phyloP scores from a whole-genome alignment of 2,329 filamentous ascomycete genomes.

The Polytolypa hystricis region DNA sequence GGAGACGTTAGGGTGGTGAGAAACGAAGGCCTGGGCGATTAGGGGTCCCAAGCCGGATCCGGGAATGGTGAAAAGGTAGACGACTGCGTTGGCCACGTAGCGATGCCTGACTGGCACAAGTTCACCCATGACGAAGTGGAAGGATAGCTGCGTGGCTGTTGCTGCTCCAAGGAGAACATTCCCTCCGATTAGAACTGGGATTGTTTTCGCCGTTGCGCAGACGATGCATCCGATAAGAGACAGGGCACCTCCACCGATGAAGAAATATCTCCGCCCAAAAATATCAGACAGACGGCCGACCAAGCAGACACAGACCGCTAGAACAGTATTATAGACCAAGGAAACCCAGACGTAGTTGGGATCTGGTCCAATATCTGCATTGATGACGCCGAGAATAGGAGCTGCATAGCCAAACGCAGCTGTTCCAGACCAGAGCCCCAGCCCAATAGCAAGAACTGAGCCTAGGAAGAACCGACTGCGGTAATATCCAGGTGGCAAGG shows the following conservation, averaged over 20 bases:
- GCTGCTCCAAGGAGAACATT: neutral
- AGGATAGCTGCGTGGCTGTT: neutral
- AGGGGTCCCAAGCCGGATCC: constrained; percentile 13
- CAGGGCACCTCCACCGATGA: neutral
- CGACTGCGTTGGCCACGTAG: neutral
- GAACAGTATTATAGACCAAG: neutral
- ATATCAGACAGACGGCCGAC: neutral
- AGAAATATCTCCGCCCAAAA: neutral
- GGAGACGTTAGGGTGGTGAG: neutral
- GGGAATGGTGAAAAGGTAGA: constrained; percentile 6
- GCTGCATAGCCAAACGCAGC: neutral
- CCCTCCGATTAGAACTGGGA: neutral
- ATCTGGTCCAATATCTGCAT: neutral
- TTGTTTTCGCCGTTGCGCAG: neutral
- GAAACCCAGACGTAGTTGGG: neutral
- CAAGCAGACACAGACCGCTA: neutral
- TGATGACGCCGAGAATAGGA: neutral
- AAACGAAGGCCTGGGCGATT: neutral
- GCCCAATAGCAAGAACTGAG: neutral
- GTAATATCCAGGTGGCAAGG: neutral
- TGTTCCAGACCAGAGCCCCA: neutral
- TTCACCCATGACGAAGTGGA: neutral
- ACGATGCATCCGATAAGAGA: neutral
- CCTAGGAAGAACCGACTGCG: neutral
- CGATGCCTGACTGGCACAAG: neutral